A percentile compares a stretch with the other conserved stretches of the same genome.
Conservation (phyloP, 805 yeast genomes). For the Suhomyces sp. region DNA sequence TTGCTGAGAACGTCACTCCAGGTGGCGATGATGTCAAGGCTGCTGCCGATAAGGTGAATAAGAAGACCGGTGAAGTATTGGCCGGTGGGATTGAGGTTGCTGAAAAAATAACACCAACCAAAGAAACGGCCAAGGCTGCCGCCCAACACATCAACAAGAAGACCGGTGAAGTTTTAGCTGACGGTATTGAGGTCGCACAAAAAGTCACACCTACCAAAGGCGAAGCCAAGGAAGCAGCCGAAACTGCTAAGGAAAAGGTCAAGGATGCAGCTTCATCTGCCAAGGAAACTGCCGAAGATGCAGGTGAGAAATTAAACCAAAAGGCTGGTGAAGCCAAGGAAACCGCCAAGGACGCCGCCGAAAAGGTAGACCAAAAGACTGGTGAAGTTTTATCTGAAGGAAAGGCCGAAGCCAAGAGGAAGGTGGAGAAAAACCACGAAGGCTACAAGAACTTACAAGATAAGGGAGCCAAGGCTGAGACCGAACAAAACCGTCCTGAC, state of each 20-base stretch:
- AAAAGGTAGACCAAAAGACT: not conserved
- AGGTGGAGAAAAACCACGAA: slow-evolving; percentile 25
- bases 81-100: slow-evolving; percentile 25
- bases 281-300: not conserved
- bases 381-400: not conserved
- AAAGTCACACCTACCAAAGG: not conserved
- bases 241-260: slow-evolving; percentile 33
- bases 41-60: slow-evolving; percentile 26
- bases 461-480: slow-evolving; percentile 40
- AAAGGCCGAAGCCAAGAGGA: slow-evolving; percentile 7
- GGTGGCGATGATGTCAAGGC: slow-evolving; percentile 19
- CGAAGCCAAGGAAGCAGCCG: slow-evolving; percentile 4
- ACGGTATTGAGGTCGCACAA: slow-evolving; percentile 36
- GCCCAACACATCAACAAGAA: slow-evolving; percentile 18
- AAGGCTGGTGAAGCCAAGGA: not conserved
- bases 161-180: slow-evolving; percentile 38
- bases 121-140: slow-evolving; percentile 4
- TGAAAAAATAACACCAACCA: slow-evolving; percentile 4
- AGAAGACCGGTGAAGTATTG: slow-evolving; percentile 29
- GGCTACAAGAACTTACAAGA: slow-evolving; percentile 43
- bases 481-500: slow-evolving; percentile 46
- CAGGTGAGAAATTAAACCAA: not conserved
- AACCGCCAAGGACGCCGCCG: not conserved
- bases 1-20: slow-evolving; percentile 25
- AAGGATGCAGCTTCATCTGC: slow-evolving; percentile 11